phyloP scores from a whole-genome alignment of 2,329 filamentous ascomycete genomes.

The Ophiostoma ulmi region DNA sequence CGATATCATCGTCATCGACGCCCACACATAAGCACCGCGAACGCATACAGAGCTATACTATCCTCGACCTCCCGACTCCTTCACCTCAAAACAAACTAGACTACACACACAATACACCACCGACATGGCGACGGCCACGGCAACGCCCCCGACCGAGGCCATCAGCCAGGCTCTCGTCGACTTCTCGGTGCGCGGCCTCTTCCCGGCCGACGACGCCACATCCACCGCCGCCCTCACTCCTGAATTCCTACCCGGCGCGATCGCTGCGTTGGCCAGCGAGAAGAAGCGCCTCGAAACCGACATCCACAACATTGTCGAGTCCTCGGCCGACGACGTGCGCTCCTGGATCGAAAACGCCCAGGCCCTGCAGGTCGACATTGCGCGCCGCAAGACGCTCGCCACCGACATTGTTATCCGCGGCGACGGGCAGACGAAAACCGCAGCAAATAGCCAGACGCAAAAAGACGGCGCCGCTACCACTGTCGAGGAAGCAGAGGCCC shows the following conservation, averaged over 20 bases:
- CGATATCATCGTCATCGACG: slow-evolving; percentile 1
- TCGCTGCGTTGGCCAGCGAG: slow-evolving; percentile 40
- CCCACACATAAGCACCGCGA: background rate
- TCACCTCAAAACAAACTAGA: background rate
- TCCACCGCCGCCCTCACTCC: slow-evolving; percentile 37
- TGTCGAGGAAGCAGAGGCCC: slow-evolving; percentile 46
- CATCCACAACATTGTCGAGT: slow-evolving; percentile 69
- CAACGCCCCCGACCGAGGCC: slow-evolving; percentile 16
- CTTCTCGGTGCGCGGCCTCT: slow-evolving; percentile 49
- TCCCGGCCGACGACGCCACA: slow-evolving; percentile 44
- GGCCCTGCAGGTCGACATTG: slow-evolving; percentile 78
- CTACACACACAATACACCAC: background rate
- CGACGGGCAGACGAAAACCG: slow-evolving; percentile 46
- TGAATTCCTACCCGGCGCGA: slow-evolving; percentile 38
- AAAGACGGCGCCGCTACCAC: background rate
- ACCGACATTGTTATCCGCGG: slow-evolving; percentile 75
- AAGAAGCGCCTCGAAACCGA: slow-evolving; percentile 51
- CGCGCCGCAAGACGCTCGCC: slow-evolving; percentile 71
- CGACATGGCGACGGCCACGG: background rate
- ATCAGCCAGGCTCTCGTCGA: slow-evolving; percentile 57
- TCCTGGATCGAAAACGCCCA: slow-evolving; percentile 83
- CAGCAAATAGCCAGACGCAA: slow-evolving; percentile 45
- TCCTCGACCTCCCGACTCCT: background rate
- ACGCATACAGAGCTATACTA: background rate
- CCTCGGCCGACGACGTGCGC: slow-evolving; percentile 73